Conservation (phyloP, 1,284 basidiomycete species). For the Blastosporella zonata region DNA sequence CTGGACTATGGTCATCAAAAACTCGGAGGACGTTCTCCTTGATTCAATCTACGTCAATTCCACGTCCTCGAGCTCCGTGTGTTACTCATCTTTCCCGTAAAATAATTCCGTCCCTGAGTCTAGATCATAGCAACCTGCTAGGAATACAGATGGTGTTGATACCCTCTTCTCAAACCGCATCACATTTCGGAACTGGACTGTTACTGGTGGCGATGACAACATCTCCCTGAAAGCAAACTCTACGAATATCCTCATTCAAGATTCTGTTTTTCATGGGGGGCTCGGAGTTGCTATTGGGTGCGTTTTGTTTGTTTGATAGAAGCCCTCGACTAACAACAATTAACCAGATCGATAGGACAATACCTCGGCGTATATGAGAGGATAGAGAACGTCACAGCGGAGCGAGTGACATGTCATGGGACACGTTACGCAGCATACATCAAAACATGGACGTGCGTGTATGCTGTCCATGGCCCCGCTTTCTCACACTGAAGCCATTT, state of each 20-base stretch:
- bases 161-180: conserved; percentile 32
- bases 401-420: conserved; percentile 10
- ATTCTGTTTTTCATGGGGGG: conserved; percentile 29
- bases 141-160: conserved; percentile 34
- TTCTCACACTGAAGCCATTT: neutral
- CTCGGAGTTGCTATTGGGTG: conserved; percentile 32
- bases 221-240: conserved; percentile 35
- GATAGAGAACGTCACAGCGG: conserved; percentile 29
- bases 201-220: conserved; percentile 30
- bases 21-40: conserved; percentile 29
- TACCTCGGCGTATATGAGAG: conserved; percentile 26
- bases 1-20: conserved; percentile 34
- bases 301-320: neutral
- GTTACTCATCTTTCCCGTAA: neutral
- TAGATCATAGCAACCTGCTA: conserved; percentile 22
- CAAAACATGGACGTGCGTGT: conserved; percentile 17
- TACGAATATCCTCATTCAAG: conserved; percentile 33
- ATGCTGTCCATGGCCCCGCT: too few species aligned
- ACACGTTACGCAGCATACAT: conserved; percentile 15
- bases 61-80: conserved; percentile 28
- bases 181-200: conserved; percentile 31
- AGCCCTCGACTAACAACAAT: neutral
- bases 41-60: conserved; percentile 33
- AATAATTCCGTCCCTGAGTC: neutral
- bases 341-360: conserved; percentile 17